These are phyloP conservation scores for Pleurotus pulmonarius DNA, from an alignment of 768 basidiomycete genomes.

Conservation along the genomic window DNA sequence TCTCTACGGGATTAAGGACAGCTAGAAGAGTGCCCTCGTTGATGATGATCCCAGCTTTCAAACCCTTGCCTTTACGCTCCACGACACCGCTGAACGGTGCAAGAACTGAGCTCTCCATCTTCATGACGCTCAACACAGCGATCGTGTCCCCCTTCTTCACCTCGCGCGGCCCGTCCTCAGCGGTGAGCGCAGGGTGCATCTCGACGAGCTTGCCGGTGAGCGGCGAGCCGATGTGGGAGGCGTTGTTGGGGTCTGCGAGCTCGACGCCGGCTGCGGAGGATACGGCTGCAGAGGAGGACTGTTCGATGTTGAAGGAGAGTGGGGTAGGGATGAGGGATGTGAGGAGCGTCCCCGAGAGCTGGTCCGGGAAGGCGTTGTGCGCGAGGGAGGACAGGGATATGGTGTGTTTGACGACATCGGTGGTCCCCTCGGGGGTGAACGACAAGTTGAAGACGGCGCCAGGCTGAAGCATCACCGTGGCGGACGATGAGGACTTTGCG, in stretches of 20 bases:
- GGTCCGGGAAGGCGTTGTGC: conserved; percentile 32
- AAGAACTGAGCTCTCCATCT: conserved; percentile 33
- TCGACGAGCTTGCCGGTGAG: conserved; percentile 35
- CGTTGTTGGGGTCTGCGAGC: conserved; percentile 30
- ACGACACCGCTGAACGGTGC: conserved; percentile 27
- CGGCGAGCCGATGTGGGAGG: conserved; percentile 25
- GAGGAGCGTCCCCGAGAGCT: conserved; percentile 29
- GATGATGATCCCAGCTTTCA: conserved; percentile 27
- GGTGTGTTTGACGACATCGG: conserved; percentile 22
- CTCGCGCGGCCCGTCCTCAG: neutral
- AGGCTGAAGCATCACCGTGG: conserved; percentile 24
- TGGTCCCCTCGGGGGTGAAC: conserved; percentile 13
- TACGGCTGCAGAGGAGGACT: conserved; percentile 25
- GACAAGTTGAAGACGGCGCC: conserved; percentile 32
- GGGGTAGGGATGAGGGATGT: conserved; percentile 26
- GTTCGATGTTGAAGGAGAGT: conserved; percentile 26
- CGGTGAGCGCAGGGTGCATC: conserved; percentile 24
- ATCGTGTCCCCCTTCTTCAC: conserved; percentile 30
- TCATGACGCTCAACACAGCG: conserved; percentile 34
- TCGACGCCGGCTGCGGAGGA: conserved; percentile 22
- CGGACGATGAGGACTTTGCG: neutral
- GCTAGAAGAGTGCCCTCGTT: conserved; percentile 23
- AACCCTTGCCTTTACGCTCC: conserved; percentile 25
- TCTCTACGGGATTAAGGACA: neutral
- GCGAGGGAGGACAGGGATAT: conserved; percentile 27